A percentile compares a stretch with the other conserved stretches of the same genome.
Evolutionary conservation across 768 basidiomycete species (phyloP).

Genomic region (Jaapia argillacea): DNA sequence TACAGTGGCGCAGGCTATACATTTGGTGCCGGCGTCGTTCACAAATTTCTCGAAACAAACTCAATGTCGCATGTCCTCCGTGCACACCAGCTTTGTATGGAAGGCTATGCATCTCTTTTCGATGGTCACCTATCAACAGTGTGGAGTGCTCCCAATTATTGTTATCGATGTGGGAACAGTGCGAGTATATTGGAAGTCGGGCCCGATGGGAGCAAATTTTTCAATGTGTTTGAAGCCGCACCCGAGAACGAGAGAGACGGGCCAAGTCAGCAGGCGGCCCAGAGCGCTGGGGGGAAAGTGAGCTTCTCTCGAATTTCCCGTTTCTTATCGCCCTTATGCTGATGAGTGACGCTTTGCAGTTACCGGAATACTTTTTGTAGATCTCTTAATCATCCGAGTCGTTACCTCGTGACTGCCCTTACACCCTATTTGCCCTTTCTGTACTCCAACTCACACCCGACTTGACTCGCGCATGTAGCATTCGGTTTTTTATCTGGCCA

Average conservation of each 20-base stretch:
- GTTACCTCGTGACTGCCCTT: too few species aligned
- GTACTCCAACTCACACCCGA: too few species aligned
- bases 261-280: conserved; percentile 66
- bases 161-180: conserved; percentile 96
- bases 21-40: conserved; percentile 94
- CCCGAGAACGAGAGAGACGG: conserved; percentile 96
- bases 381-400: too few species aligned
- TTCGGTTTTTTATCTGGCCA: too few species aligned
- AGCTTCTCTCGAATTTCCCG: conserved; percentile 9
- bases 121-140: conserved; percentile 94
- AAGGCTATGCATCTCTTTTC: conserved; percentile 96
- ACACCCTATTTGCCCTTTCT: too few species aligned
- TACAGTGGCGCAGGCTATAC: conserved; percentile 95
- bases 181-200: conserved; percentile 95
- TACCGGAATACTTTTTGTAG: conserved; percentile 74
- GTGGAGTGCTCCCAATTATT: conserved; percentile 98
- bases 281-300: conserved; percentile 68
- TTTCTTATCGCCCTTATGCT: background rate
- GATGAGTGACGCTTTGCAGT: conserved; percentile 23
- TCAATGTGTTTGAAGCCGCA: conserved; percentile 97
- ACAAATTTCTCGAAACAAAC: conserved; percentile 95
- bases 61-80: conserved; percentile 95
- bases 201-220: conserved; percentile 79
- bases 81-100: conserved; percentile 99
- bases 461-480: too few species aligned